Evolutionary conservation across 371 early-diverging fungal species (phyloP).

Genomic region (Syncephalastrum contaminatum): DNA sequence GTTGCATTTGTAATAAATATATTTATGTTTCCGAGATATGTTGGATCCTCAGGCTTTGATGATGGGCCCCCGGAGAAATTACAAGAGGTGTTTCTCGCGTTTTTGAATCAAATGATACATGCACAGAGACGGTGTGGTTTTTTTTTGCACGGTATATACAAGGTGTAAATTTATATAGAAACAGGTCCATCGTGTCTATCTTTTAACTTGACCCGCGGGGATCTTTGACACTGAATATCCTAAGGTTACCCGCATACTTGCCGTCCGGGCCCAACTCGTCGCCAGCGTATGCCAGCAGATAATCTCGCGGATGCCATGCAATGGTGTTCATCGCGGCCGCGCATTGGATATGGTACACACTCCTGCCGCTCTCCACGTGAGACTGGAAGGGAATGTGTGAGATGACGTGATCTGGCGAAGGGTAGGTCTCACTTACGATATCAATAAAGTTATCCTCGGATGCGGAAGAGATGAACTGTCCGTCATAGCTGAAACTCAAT

Average conservation of each 20-base stretch:
- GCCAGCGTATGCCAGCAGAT: slow-evolving; percentile 81
- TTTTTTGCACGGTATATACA: too few species aligned
- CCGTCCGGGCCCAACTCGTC: slow-evolving; percentile 60
- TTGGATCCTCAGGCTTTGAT: too few species aligned
- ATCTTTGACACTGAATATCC: slow-evolving; percentile 46
- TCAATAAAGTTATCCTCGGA: slow-evolving; percentile 81
- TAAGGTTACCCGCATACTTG: slow-evolving; percentile 46
- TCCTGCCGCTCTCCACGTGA: slow-evolving; percentile 75
- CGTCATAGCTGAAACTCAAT: slow-evolving; percentile 83
- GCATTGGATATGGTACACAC: slow-evolving; percentile 67
- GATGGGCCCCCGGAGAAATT: too few species aligned
- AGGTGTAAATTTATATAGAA: too few species aligned
- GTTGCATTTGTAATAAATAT: too few species aligned
- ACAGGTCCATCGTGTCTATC: too few species aligned
- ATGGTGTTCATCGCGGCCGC: slow-evolving; percentile 76
- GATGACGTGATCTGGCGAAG: neutral
- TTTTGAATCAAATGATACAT: too few species aligned
- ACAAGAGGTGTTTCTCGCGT: too few species aligned
- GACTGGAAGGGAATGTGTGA: slow-evolving; percentile 44
- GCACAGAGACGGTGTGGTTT: too few species aligned
- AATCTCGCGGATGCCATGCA: slow-evolving; percentile 83
- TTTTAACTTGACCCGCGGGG: neutral
- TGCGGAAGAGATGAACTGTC: slow-evolving; percentile 79
- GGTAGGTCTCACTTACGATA: slow-evolving; percentile 51
- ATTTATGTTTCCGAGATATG: too few species aligned